phyloP scores from a whole-genome alignment of 441 rosid genomes.

The Biscutella laevigata region DNA sequence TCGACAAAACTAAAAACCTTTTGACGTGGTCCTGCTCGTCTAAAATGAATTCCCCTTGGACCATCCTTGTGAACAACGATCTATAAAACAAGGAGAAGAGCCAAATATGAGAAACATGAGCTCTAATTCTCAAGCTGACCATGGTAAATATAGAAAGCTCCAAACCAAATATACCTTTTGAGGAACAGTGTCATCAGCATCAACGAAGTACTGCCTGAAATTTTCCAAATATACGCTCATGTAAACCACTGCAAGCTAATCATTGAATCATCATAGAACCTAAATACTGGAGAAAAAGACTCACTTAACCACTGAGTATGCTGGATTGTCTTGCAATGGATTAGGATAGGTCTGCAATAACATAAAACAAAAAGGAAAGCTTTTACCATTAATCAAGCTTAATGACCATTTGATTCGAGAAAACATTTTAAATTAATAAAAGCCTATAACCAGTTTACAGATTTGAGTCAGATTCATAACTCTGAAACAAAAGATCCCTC shows the following conservation, averaged over 20 bases:
- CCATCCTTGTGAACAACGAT: slow-evolving; percentile 72
- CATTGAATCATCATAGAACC: not conserved
- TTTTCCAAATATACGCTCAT: slow-evolving; percentile 4
- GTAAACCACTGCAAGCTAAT: not conserved
- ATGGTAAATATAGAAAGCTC: not conserved
- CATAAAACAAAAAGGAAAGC: not conserved
- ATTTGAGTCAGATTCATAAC: too few relatives aligned
- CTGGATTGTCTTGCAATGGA: slow-evolving; percentile 81
- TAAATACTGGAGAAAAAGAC: not conserved
- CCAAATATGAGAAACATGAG: too few relatives aligned
- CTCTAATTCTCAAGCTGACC: too few relatives aligned
- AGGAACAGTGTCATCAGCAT: slow-evolving; percentile 72
- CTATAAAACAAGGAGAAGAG: slow-evolving; percentile 30
- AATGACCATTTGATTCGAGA: not conserved
- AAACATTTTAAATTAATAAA: too few relatives aligned
- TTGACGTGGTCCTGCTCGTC: slow-evolving; percentile 96
- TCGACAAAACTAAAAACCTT: too few relatives aligned
- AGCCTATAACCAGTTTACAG: too few relatives aligned
- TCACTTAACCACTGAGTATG: slow-evolving; percentile 84
- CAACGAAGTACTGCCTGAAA: slow-evolving; percentile 79
- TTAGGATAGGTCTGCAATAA: slow-evolving; percentile 55
- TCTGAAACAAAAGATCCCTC: too few relatives aligned
- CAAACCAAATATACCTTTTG: slow-evolving; percentile 42
- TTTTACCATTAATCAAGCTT: not conserved
- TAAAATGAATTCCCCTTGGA: slow-evolving; percentile 79